Evolutionary conservation across 2,329 filamentous ascomycete species (phyloP), one percentile per base, ranked within the genome.

Genomic region (Trichoderma atroviride): DNA sequence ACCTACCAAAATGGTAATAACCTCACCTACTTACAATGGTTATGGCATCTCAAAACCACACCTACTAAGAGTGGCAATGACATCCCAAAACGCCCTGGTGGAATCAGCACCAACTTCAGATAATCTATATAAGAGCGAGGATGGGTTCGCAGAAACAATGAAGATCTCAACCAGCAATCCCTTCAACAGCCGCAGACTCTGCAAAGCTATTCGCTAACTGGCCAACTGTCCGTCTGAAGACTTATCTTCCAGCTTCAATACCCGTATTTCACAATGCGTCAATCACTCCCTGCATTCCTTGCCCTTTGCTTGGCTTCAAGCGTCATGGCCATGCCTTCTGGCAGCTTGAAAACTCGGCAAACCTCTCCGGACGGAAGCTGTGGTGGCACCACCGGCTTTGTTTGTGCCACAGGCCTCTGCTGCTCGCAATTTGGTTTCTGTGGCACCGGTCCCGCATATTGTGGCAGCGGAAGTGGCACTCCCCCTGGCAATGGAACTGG

Each of bases 81-180:
- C 5, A 60, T 60, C 35, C 11, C 35, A 60, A 24, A 60, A 43
- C 9, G 5, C 24, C 35, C 16, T 43, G 7, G 14, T 60, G 9
- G 57, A 29, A 7, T 24, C 43, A 7, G 24, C 35, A 10, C 14
- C 29, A n/a, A 10, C 22, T 27, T 43, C 35, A 43, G 43, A 60
- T 60, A 5, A 43, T 43, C 35, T 60, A 60, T 60, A 43, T 60
- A 60, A 60, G 57, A 60, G 22, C n/a, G 16, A 60, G 16, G 35
- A 60, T 29, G 43, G 19, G 43, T 60, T 35, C 40, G 5, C 57
- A 11, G 13, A 35, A 11, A 60, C 14, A 60, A 60, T 29, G 24
- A 43, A 60, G 16, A 43, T 29, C 57, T 29, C n/a, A 29, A 14
- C 57, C 35, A 29, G 33, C 22, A 60, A 60, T 35, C 35, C 35